Evolutionary conservation across 2,329 filamentous ascomycete genomes (phyloP).

Genomic region (Fusarium stilboides): DNA sequence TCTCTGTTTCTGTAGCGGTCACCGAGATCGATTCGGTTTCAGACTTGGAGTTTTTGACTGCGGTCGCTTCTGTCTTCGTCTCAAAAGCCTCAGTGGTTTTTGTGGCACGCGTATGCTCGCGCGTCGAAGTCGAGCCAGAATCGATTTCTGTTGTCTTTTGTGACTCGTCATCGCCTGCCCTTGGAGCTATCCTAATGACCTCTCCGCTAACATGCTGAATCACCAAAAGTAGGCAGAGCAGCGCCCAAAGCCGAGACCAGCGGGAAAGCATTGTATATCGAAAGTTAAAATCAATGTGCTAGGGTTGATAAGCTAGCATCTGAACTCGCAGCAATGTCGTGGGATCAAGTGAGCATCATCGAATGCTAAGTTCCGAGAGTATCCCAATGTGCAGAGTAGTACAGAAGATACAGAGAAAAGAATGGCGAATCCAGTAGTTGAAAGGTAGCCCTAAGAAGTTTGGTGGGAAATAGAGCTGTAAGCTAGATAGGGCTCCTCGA

Average conservation of each 20-base stretch:
- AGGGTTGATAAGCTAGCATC: conserved; percentile 25
- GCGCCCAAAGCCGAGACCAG: conserved; percentile 54
- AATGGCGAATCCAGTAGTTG: conserved; percentile 5
- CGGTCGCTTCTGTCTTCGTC: conserved; percentile 30
- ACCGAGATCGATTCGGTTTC: conserved; percentile 26
- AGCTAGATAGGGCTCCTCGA: conserved; percentile 23
- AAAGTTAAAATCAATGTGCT: conserved; percentile 11
- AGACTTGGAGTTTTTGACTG: conserved; percentile 13
- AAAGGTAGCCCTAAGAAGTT: conserved; percentile 3
- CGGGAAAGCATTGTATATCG: conserved; percentile 54
- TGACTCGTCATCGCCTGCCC: conserved; percentile 52
- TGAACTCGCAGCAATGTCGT: conserved; percentile 31
- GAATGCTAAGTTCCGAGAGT: conserved; percentile 18
- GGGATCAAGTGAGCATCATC: conserved; percentile 39
- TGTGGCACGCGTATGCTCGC: conserved; percentile 23
- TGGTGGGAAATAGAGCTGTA: conserved; percentile 27
- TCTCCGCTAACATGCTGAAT: conserved; percentile 57
- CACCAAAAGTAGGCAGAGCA: conserved; percentile 58
- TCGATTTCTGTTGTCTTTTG: conserved; percentile 32
- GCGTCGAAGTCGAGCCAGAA: conserved; percentile 24
- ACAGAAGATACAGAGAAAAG: conserved; percentile 6
- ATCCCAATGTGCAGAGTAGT: background rate
- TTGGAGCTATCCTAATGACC: conserved; percentile 51
- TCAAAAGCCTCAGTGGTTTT: conserved; percentile 32
- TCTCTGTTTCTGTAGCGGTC: conserved; percentile 34